Evolutionary conservation across 176 grass and related monocot species (phyloP), one percentile per base, ranked within the genome.

Genomic region (Rhynchospora breviuscula): DNA sequence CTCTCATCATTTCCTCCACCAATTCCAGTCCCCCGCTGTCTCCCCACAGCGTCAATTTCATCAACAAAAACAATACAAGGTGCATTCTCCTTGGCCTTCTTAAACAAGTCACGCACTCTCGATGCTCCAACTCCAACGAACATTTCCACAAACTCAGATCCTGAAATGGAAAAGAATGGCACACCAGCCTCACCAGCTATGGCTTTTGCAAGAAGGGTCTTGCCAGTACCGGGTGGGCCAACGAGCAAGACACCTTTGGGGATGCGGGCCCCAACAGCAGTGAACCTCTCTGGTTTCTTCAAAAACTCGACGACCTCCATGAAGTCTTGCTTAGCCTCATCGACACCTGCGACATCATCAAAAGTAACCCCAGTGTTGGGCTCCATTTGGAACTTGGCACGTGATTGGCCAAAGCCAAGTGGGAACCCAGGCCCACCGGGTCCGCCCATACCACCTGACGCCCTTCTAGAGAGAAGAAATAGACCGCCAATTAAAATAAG

Each of bases 281-380:
- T 98, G 82, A 98, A 98, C 70, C 92, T 94, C 86, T 98, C 95
- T 2, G 95, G 95, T 64, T 87, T 98, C 89, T 98, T 98, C 87
- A 98, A 84, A 85, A 98, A 95, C 84, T 98, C 95, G 4, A 98
- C 95, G 17, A 98, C 95, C 85, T 98, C 95, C 95, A 98, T 98
- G 67, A 98, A 98, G 80, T 98, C 92, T 57, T 98, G 95, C 48
- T 98, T 98, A 22, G 95, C 95, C 67, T 98, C 95, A 26, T 98
- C 95, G 0, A 98, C 95, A 0, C 95, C 95, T 80, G 95, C 95
- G 44, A 98, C 95, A 83, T 98, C 95, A 87, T 94, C 92, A 47
- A 98, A 98, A 8, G 95, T 95, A 63, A 98, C 92, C 61, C 95
- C 95, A 63, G 95, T 98, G 86, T 98, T 98, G 40, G 95, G 95